Percentiles rank a stretch among this genome's conserved stretches.
Evolutionary conservation across 345 rosid species (phyloP).

Genomic region (Crucihimalaya himalaica): DNA sequence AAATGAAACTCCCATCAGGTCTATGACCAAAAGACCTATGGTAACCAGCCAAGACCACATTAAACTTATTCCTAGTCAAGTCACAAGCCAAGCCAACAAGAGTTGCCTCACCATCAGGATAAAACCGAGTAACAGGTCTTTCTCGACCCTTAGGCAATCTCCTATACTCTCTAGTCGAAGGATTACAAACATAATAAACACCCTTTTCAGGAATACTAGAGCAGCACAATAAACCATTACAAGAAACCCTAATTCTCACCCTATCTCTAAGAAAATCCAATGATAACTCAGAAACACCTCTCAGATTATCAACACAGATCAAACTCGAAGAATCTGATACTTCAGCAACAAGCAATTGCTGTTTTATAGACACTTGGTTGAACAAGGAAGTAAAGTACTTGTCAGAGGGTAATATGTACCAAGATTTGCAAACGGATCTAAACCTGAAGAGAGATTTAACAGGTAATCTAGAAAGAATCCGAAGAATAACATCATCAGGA

Average conservation of each 20-base stretch:
- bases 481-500: constrained; percentile 74
- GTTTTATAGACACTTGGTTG: constrained; percentile 55
- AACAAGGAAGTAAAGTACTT: constrained; percentile 56
- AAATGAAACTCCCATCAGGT: constrained; percentile 73
- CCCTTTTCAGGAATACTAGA: constrained; percentile 83
- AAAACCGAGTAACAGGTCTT: constrained; percentile 70
- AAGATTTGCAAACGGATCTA: constrained; percentile 74
- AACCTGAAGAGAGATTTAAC: constrained; percentile 64
- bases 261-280: constrained; percentile 72
- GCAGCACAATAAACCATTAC: constrained; percentile 88
- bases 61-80: constrained; percentile 46
- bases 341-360: constrained; percentile 60
- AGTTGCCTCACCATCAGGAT: constrained; percentile 83
- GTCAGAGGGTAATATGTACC: constrained; percentile 64
- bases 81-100: constrained; percentile 79
- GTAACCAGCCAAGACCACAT: constrained; percentile 79
- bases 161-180: constrained; percentile 69
- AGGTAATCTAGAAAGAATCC: constrained; percentile 77
- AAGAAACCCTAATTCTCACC: constrained; percentile 76
- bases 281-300: constrained; percentile 74
- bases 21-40: constrained; percentile 82
- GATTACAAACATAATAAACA: constrained; percentile 80
- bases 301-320: constrained; percentile 61
- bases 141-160: constrained; percentile 69
- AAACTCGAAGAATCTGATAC: constrained; percentile 55